Base-by-base conservation (phyloP, 179 eudicot species). In the Beta macrorhiza region DNA sequence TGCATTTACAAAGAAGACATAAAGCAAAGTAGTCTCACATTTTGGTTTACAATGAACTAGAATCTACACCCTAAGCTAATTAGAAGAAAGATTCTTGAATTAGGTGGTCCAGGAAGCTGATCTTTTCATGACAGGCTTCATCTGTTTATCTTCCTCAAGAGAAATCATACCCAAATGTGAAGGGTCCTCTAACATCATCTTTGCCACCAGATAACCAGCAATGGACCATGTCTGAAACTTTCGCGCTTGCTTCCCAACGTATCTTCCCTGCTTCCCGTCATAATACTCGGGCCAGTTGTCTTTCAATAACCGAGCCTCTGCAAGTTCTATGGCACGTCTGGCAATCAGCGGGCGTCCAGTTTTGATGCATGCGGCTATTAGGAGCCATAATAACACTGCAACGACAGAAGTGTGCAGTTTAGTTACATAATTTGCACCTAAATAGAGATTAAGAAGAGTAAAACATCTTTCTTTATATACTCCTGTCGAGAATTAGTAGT, bases 341-440 rank as follows among this genome's bases (percentile, higher is more conserved):
- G 97, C 97, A n/a, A 91, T 91, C 74, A 87, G 89, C 19, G 91
- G 92, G 0, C 97, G 87, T 55, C 93, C 94, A 0, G 89, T 87
- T 83, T 91, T 91, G 82, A 91, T 91, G 85, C 93, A 90, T 44
- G 97, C 97, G n/a, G 97, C 97, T 57, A 94, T 91, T 45, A 92
- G 87, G 68, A 92, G 87, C 97, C 97, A 92, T 69, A 92, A 10
- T n/a, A 92, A 91, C 77, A 92, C 94, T 92, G 91, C 90, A 86
- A 15, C 77, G 57, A 79, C n/a, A 37, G 4, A 77, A 52, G 3
- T 45, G 78, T 49, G 32, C 67, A 72, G 25, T 20, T 71, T 5
- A 63, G 12, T 69, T 53, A 71, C 62, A 59, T 72, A 67, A 67
- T 25, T 19, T 53, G 37, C 57, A 25, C 69, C 69, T 57, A 70